Conservation (phyloP, 2,329 filamentous ascomycete genomes). For the Hypocreales sp. region DNA sequence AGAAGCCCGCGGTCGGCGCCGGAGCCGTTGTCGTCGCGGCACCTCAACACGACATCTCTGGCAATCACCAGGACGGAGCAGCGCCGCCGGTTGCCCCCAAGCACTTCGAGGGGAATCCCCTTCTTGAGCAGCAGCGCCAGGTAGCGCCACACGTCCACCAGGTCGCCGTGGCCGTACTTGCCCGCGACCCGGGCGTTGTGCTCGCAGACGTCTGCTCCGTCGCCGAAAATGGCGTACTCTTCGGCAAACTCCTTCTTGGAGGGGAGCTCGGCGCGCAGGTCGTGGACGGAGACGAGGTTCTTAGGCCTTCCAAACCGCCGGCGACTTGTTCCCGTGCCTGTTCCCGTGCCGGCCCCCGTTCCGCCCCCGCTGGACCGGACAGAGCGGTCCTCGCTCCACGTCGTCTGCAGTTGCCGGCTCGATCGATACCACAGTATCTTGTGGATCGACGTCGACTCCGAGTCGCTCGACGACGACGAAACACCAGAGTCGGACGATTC, state of each 20-base stretch:
- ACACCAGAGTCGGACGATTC: conserved; percentile 32
- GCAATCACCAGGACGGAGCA: conserved; percentile 56
- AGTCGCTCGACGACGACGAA: conserved; percentile 39
- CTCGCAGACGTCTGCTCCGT: conserved; percentile 64
- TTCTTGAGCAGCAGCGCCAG: conserved; percentile 62
- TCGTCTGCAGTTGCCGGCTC: conserved; percentile 33
- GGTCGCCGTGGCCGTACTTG: conserved; percentile 51
- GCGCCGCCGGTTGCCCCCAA: conserved; percentile 35
- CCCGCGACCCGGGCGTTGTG: conserved; percentile 71
- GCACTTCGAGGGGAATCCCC: conserved; percentile 54
- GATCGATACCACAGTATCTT: conserved; percentile 42
- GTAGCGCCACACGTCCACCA: conserved; percentile 75
- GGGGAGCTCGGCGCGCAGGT: conserved; percentile 56
- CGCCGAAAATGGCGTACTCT: conserved; percentile 72
- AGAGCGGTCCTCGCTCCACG: conserved; percentile 41
- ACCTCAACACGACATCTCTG: conserved; percentile 35
- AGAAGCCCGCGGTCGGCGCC: conserved; percentile 9
- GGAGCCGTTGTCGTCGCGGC: conserved; percentile 5
- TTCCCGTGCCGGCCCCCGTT: conserved; percentile 32
- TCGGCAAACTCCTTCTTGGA: conserved; percentile 63
- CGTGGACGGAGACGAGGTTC: conserved; percentile 60
- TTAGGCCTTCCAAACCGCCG: conserved; percentile 35
- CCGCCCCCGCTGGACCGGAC: conserved; percentile 44
- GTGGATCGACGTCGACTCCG: conserved; percentile 47
- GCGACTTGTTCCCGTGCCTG: conserved; percentile 35